Conservation (phyloP, 2,329 filamentous ascomycete genomes). For the Ophiocordyceps camponoti-rufipedis region DNA sequence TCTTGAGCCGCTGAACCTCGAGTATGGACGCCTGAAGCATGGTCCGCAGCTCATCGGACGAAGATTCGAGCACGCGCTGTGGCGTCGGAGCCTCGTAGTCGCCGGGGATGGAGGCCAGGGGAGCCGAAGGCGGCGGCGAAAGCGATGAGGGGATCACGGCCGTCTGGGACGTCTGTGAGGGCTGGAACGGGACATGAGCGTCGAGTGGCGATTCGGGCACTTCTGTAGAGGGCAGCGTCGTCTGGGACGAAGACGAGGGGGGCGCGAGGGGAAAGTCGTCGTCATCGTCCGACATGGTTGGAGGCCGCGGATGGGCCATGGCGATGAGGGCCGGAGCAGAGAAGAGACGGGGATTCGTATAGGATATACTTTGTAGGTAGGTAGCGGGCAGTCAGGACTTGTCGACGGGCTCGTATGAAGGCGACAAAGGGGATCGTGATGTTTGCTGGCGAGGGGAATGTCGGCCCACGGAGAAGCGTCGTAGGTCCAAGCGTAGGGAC, state of each 20-base stretch:
- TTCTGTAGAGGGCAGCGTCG: constrained; percentile 40
- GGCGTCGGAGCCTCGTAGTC: constrained; percentile 29
- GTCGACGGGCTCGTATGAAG: too few relatives aligned
- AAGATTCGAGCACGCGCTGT: constrained; percentile 31
- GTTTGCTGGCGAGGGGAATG: too few relatives aligned
- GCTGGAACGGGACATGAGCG: constrained; percentile 26
- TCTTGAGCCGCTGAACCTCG: constrained; percentile 46
- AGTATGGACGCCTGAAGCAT: constrained; percentile 36
- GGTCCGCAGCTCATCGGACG: constrained; percentile 34
- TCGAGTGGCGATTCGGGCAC: constrained; percentile 33
- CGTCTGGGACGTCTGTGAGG: constrained; percentile 27
- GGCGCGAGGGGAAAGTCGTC: constrained; percentile 15
- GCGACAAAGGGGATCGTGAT: too few relatives aligned
- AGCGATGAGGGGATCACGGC: constrained; percentile 38
- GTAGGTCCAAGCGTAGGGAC: too few relatives aligned
- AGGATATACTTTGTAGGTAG: neutral
- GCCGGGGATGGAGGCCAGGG: neutral
- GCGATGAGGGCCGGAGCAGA: neutral
- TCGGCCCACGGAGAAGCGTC: too few relatives aligned
- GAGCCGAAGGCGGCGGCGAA: constrained; percentile 20
- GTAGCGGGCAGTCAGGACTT: too few relatives aligned
- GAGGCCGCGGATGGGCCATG: neutral
- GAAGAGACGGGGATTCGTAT: neutral
- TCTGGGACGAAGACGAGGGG: constrained; percentile 23
- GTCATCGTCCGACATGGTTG: constrained; percentile 7